A percentile compares a stretch with the other conserved stretches of the same genome.
phyloP scores from a whole-genome alignment of 208 protist genomes.

The Acanthamoeba triangularis region DNA sequence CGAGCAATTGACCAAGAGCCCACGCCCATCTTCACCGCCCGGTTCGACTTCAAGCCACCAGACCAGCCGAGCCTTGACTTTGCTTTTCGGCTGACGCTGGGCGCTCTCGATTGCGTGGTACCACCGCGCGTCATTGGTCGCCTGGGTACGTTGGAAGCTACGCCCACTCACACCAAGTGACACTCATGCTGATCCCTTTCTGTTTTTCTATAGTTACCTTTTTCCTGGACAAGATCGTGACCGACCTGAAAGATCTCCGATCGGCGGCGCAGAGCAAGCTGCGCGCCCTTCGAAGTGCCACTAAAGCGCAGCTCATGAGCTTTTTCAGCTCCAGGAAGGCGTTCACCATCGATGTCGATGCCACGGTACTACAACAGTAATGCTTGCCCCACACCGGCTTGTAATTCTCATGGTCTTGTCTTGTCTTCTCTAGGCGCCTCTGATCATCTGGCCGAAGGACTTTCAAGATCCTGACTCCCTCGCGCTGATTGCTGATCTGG shows the following conservation, averaged over 20 bases:
- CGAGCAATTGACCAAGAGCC: neutral
- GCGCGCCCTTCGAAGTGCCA: conserved; percentile 37
- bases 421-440: conserved; percentile 9
- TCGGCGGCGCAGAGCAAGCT: conserved; percentile 68
- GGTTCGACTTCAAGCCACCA: conserved; percentile 65
- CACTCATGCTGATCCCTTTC: neutral
- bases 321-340: conserved; percentile 10
- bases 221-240: conserved; percentile 71
- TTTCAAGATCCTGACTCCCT: conserved; percentile 46
- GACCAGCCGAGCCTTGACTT: conserved; percentile 59
- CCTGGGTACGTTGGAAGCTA: neutral
- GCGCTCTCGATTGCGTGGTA: conserved; percentile 56
- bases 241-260: conserved; percentile 55
- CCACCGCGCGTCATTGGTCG: conserved; percentile 52
- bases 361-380: neutral
- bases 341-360: conserved; percentile 76
- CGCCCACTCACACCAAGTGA: neutral
- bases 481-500: conserved; percentile 63
- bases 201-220: conserved; percentile 50
- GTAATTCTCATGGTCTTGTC: neutral
- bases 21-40: conserved; percentile 41
- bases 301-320: conserved; percentile 60
- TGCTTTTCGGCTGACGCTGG: conserved; percentile 47
- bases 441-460: conserved; percentile 63
- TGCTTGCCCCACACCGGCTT: neutral